Conservation (phyloP, 2,329 filamentous ascomycete species). For the Dactylellina drechsleri region DNA sequence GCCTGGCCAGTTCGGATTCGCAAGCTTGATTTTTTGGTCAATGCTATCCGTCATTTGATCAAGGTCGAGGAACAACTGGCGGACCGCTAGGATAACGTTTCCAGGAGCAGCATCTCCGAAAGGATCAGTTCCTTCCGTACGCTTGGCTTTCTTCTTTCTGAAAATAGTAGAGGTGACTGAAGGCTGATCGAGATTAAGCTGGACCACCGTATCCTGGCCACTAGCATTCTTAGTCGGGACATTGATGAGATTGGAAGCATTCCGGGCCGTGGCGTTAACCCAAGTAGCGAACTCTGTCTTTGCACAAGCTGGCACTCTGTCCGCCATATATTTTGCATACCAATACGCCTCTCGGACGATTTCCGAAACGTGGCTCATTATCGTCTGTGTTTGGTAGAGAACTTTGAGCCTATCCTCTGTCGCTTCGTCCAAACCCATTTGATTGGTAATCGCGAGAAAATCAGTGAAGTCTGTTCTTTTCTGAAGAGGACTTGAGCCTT, state of each 20-base stretch:
- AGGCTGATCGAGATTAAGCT: constrained; percentile 35
- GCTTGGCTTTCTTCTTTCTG: constrained; percentile 14
- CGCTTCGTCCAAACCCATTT: constrained; percentile 44
- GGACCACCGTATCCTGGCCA: constrained; percentile 30
- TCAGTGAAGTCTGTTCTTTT: constrained; percentile 30
- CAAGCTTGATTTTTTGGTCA: constrained; percentile 39
- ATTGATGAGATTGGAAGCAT: constrained; percentile 41
- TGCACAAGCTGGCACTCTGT: constrained; percentile 45
- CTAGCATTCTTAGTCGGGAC: constrained; percentile 22
- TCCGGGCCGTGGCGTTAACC: constrained; percentile 41
- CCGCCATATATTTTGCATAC: constrained; percentile 46
- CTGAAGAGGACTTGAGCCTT: constrained; percentile 4
- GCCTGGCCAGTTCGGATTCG: constrained; percentile 44
- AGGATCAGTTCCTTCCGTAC: constrained; percentile 21
- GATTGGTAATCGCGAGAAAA: constrained; percentile 36
- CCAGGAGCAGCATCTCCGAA: constrained; percentile 32
- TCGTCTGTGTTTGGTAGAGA: constrained; percentile 40
- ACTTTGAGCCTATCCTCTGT: constrained; percentile 41
- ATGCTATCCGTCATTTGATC: constrained; percentile 19
- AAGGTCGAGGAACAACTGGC: constrained; percentile 41
- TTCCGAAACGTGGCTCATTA: constrained; percentile 43
- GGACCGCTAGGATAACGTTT: constrained; percentile 18
- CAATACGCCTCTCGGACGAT: constrained; percentile 37
- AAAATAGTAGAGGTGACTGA: not conserved
- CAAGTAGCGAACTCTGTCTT: constrained; percentile 45